These are phyloP conservation scores for Aquilaria agallochum DNA, from an alignment of 441 rosid species.

Conservation along the genomic window DNA sequence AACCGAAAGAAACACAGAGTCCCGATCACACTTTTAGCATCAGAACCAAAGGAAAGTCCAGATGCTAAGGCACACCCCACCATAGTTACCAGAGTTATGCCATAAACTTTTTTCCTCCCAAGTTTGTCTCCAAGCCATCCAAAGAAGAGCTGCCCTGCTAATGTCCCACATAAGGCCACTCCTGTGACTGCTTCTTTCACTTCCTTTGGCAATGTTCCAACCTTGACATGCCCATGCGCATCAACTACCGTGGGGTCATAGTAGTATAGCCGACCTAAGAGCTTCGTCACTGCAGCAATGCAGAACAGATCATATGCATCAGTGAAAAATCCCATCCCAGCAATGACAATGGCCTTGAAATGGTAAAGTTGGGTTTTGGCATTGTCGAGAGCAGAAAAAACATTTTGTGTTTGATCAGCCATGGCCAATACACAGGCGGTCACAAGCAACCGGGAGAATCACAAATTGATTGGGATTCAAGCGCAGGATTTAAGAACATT, in stretches of 20 bases:
- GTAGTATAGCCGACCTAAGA: constrained; percentile 47
- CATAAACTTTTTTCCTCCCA: constrained; percentile 53
- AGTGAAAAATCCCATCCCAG: constrained; percentile 61
- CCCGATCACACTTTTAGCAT: constrained; percentile 29
- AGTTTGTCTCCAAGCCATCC: constrained; percentile 53
- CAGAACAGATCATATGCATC: constrained; percentile 66
- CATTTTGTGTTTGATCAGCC: constrained; percentile 24
- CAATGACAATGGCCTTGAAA: constrained; percentile 55
- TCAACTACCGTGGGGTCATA: constrained; percentile 17
- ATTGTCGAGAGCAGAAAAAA: constrained; percentile 43
- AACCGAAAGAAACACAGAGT: constrained; percentile 58
- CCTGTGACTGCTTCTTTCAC: constrained; percentile 38
- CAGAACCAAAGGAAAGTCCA: constrained; percentile 49
- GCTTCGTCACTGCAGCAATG: constrained; percentile 43
- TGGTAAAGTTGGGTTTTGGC: constrained; percentile 57
- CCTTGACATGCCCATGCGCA: constrained; percentile 4
- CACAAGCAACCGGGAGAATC: constrained; percentile 7
- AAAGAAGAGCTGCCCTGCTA: constrained; percentile 40
- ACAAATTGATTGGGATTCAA: background rate
- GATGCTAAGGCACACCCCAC: constrained; percentile 45
- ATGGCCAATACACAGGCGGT: constrained; percentile 10
- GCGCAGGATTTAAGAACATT: constrained; percentile 6
- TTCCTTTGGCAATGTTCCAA: constrained; percentile 34
- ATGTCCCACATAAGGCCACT: constrained; percentile 47
- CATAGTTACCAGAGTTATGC: constrained; percentile 49